A percentile compares a stretch with the other conserved stretches of the same genome.
These are phyloP conservation scores for Cyberlindnera misumaiensis DNA, from an alignment of 805 yeast species.

Conservation along the genomic window DNA sequence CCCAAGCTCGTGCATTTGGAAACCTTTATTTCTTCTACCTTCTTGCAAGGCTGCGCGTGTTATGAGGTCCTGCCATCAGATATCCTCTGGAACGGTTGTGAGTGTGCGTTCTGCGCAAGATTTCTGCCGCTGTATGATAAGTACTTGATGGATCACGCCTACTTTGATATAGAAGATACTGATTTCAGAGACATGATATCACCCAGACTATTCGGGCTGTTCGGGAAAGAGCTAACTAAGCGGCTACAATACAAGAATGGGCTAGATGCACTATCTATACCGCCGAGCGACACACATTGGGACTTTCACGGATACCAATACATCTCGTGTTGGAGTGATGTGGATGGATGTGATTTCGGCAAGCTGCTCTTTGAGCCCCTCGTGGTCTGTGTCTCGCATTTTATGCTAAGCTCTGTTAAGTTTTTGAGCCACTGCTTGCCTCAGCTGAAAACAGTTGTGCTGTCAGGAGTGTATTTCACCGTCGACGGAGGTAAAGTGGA, in stretches of 20 bases:
- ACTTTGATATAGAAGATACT: constrained; percentile 39
- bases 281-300: constrained; percentile 36
- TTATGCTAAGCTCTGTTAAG: constrained; percentile 36
- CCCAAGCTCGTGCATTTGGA: constrained; percentile 39
- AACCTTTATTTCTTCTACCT: constrained; percentile 48
- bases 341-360: constrained; percentile 35
- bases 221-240: constrained; percentile 37
- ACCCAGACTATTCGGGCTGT: constrained; percentile 46
- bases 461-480: constrained; percentile 38
- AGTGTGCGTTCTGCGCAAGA: constrained; percentile 47
- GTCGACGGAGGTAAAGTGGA: constrained; percentile 13
- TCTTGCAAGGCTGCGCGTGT: constrained; percentile 53
- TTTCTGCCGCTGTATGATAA: constrained; percentile 48
- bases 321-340: constrained; percentile 33
- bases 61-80: constrained; percentile 69
- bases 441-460: constrained; percentile 23
- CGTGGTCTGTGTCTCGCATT: constrained; percentile 38
- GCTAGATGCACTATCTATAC: constrained; percentile 24
- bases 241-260: constrained; percentile 28
- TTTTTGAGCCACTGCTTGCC: constrained; percentile 30
- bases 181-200: constrained; percentile 56
- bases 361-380: constrained; percentile 36
- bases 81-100: constrained; percentile 73
- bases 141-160: constrained; percentile 57
- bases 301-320: constrained; percentile 41